Conservation (phyloP, 108 stramenopile genomes). For the Fragilaria crotonensis region DNA sequence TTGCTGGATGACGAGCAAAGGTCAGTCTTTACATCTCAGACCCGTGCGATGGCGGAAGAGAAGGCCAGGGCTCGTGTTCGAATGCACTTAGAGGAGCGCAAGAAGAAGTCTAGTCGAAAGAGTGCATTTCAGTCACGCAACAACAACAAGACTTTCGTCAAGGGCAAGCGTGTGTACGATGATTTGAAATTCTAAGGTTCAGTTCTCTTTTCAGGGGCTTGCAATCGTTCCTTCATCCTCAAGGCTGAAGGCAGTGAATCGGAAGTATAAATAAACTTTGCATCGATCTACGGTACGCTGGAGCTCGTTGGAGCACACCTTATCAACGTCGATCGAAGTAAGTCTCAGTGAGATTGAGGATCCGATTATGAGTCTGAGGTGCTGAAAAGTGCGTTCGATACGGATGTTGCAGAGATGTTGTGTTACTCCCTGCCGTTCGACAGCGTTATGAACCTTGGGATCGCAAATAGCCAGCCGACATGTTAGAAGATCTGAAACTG, state of each 20-base stretch:
- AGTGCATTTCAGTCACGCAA: slow-evolving; percentile 77
- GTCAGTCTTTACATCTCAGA: slow-evolving; percentile 21
- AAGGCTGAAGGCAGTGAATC: background rate
- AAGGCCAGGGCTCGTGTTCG: slow-evolving; percentile 63
- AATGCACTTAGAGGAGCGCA: slow-evolving; percentile 60
- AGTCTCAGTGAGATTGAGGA: background rate
- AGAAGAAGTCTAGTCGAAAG: slow-evolving; percentile 43
- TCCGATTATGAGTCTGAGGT: too few species aligned
- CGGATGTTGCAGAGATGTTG: too few species aligned
- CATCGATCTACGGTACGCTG: background rate
- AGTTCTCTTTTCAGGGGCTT: background rate
- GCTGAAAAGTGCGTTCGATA: too few species aligned
- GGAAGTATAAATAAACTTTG: background rate
- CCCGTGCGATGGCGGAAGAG: slow-evolving; percentile 50
- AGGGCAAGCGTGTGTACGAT: slow-evolving; percentile 61
- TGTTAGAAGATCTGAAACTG: too few species aligned
- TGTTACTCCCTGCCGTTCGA: too few species aligned
- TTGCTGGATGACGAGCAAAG: slow-evolving; percentile 10
- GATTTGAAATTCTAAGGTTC: background rate
- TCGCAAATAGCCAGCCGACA: too few species aligned
- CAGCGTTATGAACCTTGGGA: too few species aligned
- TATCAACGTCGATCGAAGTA: background rate
- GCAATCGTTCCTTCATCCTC: background rate
- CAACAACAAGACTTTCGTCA: slow-evolving; percentile 74
- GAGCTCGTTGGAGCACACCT: background rate